Evolutionary conservation across 2,329 filamentous ascomycete genomes (phyloP), one percentile per base, ranked within the genome.

Genomic region (Cladorrhinum sp.): DNA sequence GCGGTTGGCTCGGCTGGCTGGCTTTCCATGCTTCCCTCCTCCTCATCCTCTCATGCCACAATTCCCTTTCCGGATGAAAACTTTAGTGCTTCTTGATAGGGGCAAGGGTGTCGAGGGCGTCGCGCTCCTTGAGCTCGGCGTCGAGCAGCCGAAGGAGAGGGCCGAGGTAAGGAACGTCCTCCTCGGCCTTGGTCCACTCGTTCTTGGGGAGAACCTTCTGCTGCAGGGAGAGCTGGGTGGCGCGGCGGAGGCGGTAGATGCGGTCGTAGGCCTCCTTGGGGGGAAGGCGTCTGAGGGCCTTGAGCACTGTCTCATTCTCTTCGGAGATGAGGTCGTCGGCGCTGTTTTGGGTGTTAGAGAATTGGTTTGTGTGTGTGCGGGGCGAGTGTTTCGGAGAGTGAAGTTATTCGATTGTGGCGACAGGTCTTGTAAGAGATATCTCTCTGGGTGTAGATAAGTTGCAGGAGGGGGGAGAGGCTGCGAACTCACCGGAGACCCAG

Each of bases 301-400:
- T 85, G 78, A 95, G 89, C 72, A 96, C 92, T 61, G 83, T 80
- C 72, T 95, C 90, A 82, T 85, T 89, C 82, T 99, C 95, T 80
- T 99, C 95, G 75, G 90, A 86, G 75, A 97, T 90, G 75, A 99
- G 80, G 76, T 99, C 95, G 79, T 99, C 95, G 83, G 88, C 87
- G 79, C 95, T 98, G 75, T 59, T 28, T 14, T 46, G 46, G 24
- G 18, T 30, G 55, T 51, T 57, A 55, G 50, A 55, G 61, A 26
- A 12, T 23, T 28, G 20, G 48, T 46, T 18, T 20, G 16, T 46
- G 6, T 46, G 6, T 46, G 5, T 20, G n/a, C 9, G 42, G 16
- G 6, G 18, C n/a, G 42, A 46, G 4, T 42, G 36, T 18, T 46
- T 8, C n/a, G 42, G 7, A 28, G 55, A 51, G n/a, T 58, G 9